A percentile compares a stretch with the other conserved stretches of the same genome.
Evolutionary conservation across 345 rosid genomes (phyloP).

Genomic region (Limnanthes douglasii): DNA sequence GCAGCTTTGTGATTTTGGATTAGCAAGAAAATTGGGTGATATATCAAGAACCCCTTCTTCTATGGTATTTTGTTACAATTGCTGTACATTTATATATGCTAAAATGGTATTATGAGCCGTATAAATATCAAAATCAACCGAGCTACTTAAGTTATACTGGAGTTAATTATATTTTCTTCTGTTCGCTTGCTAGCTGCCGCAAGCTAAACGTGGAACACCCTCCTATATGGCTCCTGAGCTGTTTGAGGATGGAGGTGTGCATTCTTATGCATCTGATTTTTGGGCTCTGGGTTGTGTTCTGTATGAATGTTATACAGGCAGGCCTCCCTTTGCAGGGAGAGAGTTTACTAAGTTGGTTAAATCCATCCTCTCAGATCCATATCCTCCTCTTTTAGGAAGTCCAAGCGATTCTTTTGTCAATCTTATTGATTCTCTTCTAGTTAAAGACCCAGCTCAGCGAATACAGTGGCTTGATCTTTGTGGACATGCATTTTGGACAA

Average conservation of each 20-base stretch:
- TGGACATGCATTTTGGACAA: conserved; percentile 83
- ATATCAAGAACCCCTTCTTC: conserved; percentile 56
- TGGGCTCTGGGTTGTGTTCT: conserved; percentile 99
- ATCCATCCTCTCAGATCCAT: conserved; percentile 79
- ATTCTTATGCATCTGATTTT: conserved; percentile 94
- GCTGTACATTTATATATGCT: neutral
- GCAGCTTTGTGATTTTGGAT: conserved; percentile 98
- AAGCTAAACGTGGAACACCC: conserved; percentile 97
- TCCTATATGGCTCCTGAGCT: conserved; percentile 99
- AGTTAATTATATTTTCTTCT: too few relatives aligned
- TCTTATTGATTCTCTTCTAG: conserved; percentile 67
- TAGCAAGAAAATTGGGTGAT: conserved; percentile 71
- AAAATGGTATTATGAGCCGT: conserved; percentile 2
- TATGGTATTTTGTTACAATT: conserved; percentile 23
- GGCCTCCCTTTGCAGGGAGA: conserved; percentile 77
- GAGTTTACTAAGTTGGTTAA: conserved; percentile 87
- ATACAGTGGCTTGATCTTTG: conserved; percentile 81
- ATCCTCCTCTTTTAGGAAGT: conserved; percentile 82
- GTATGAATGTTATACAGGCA: conserved; percentile 84
- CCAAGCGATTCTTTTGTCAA: conserved; percentile 71
- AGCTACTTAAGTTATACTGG: neutral
- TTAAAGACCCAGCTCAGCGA: conserved; percentile 91
- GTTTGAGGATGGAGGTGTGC: conserved; percentile 93
- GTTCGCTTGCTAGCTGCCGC: conserved; percentile 31
- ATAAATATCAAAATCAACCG: conserved; percentile 3